These are phyloP conservation scores for Coemansia sp. DNA, from an alignment of 192 early-diverging fungal species.

Conservation along the genomic window DNA sequence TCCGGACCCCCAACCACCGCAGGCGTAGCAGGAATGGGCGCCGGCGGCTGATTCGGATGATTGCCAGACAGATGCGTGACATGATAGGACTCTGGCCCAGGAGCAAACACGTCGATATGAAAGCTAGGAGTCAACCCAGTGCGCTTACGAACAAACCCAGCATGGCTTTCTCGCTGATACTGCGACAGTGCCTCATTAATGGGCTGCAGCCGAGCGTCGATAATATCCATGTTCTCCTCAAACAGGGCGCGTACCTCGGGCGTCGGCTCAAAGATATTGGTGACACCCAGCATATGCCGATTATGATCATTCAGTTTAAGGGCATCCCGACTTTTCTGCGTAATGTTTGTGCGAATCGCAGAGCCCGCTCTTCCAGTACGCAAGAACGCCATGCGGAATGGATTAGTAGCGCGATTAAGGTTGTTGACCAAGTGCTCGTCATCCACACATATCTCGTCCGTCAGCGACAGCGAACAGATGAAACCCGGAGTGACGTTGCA, in stretches of 20 bases:
- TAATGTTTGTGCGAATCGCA: constrained; percentile 18
- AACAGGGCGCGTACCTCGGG: constrained; percentile 59
- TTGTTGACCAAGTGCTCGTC: constrained; percentile 49
- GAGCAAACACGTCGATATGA: constrained; percentile 58
- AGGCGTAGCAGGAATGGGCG: constrained; percentile 21
- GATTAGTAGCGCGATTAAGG: constrained; percentile 29
- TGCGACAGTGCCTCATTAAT: constrained; percentile 46
- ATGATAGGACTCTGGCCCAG: constrained; percentile 48
- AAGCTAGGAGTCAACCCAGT: constrained; percentile 50
- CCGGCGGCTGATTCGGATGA: background rate
- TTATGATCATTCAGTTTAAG: constrained; percentile 30
- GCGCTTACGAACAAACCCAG: constrained; percentile 59
- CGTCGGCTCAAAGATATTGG: constrained; percentile 55
- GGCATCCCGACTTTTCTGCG: constrained; percentile 21
- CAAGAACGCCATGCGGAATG: constrained; percentile 50
- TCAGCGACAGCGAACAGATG: constrained; percentile 55
- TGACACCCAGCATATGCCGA: constrained; percentile 58
- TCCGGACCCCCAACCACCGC: constrained; percentile 9
- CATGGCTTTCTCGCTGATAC: constrained; percentile 54
- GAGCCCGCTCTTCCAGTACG: constrained; percentile 23
- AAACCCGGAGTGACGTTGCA: constrained; percentile 67
- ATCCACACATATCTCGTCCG: constrained; percentile 51
- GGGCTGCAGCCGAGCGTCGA: constrained; percentile 48
- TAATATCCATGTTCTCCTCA: constrained; percentile 59
- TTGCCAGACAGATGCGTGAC: constrained; percentile 17